Base-by-base conservation (phyloP, 768 basidiomycete species). In the Mrakia blollopis region DNA sequence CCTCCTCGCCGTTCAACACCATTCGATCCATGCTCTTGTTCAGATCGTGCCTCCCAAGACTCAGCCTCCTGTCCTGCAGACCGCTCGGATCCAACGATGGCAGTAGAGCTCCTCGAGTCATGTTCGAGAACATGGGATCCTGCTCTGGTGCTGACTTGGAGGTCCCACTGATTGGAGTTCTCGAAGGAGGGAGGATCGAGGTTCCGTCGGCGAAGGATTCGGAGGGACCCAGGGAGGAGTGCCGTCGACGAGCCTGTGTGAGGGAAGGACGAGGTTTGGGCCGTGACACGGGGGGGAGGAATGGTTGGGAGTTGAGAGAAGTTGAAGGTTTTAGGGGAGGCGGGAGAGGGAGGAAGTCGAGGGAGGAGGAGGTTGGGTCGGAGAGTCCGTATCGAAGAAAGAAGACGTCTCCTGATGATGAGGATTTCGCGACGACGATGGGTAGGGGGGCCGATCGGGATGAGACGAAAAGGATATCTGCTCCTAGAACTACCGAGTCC, bases 1-100 rank as follows among this genome's bases (percentile, higher is more conserved):
- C 67, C 35, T 37, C 25, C 47, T 68, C 69, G 23, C 67, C 75
- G 41, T 47, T 60, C 30, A 76, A 28, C 32, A 67, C 75, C 65
- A 76, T 69, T 54, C 75, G 47, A 52, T 76, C 75, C 75, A 76
- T 76, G 52, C 75, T 76, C 67, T 63, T 71, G 68, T 76, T 76
- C 50, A 76, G 44, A 35, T 76, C 75, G n/a, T 30, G 37, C 41
- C 75, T 69, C 21, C 57, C 67, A 2, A 74, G 60, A 5, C 37
- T 41, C 30, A 74, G 23, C 35, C 71, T 35, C n/a, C 35, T 32
- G 32, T 72, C 47, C 25, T 72, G 71, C 16, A 52, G 35, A 18
- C 50, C 52, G 10, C 14, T 25, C 23, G 71, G 47, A 32, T 72
- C 50, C 28, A 65, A 37, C 28, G 63, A 71, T 5, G 41, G 7